Percentiles rank a stretch among this genome's conserved stretches.
Evolutionary conservation across 2,329 filamentous ascomycete genomes (phyloP).

Genomic region (Blumeria hordei): DNA sequence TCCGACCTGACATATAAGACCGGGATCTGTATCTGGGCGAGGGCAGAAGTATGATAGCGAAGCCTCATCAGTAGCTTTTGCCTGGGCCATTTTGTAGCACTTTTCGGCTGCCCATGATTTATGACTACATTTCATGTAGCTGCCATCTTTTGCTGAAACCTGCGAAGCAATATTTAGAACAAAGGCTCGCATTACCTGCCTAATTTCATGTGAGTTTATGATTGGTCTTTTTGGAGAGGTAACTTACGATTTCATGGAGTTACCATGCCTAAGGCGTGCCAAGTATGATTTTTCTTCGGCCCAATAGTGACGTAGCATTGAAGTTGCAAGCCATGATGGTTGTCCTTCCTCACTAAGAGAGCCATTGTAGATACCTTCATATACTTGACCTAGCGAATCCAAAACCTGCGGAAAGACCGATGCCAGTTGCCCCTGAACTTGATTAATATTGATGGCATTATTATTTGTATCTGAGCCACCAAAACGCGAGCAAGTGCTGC

Average conservation of each 20-base stretch:
- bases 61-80: background rate
- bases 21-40: background rate
- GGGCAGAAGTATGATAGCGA: background rate
- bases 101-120: background rate
- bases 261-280: background rate
- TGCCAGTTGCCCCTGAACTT: background rate
- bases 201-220: background rate
- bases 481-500: background rate
- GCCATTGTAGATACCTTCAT: background rate
- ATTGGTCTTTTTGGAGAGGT: background rate
- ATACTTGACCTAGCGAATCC: background rate
- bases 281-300: background rate
- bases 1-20: background rate
- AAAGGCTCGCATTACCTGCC: constrained; percentile 1
- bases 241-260: background rate
- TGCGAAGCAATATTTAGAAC: constrained; percentile 1
- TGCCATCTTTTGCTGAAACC: background rate
- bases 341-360: background rate
- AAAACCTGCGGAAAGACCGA: background rate
- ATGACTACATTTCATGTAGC: constrained; percentile 3
- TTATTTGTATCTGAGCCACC: background rate
- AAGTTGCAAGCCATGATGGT: background rate
- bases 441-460: background rate
- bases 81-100: background rate
- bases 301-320: background rate